These are phyloP conservation scores for Gnomoniopsis smithogilvyi DNA, from an alignment of 2,329 filamentous ascomycete genomes.

Conservation along the genomic window DNA sequence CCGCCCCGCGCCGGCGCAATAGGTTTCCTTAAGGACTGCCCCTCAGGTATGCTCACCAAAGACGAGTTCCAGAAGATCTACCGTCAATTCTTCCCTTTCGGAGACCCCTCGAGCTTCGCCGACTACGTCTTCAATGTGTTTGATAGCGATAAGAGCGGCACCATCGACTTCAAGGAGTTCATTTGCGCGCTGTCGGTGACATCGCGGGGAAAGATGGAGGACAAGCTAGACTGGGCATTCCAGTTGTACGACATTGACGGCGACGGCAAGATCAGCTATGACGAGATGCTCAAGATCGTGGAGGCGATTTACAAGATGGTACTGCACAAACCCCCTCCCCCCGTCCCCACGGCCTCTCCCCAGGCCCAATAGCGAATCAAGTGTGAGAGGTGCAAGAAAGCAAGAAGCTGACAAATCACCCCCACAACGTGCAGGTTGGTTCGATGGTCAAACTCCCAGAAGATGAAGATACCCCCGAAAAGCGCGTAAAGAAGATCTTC, in stretches of 20 bases:
- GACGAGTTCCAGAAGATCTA: constrained; percentile 99
- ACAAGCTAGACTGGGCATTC: constrained; percentile 99
- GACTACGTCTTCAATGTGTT: constrained; percentile 99
- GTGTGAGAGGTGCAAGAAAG: neutral
- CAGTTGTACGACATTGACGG: constrained; percentile 99
- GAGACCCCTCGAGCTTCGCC: constrained; percentile 94
- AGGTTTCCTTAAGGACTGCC: constrained; percentile 99
- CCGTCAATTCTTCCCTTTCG: constrained; percentile 98
- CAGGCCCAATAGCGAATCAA: neutral
- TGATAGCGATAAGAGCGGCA: constrained; percentile 93
- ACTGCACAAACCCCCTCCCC: too few species aligned
- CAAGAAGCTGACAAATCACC: neutral
- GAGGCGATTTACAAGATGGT: constrained; percentile 99
- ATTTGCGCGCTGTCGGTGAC: constrained; percentile 98
- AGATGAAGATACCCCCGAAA: constrained; percentile 98
- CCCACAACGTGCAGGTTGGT: constrained; percentile 63
- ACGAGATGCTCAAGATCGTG: constrained; percentile 98
- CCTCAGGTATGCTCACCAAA: constrained; percentile 93
- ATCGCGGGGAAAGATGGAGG: constrained; percentile 96
- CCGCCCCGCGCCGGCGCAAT: constrained; percentile 4
- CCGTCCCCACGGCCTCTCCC: too few species aligned
- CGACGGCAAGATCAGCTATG: constrained; percentile 97
- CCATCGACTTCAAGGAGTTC: constrained; percentile 99
- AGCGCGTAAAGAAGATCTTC: constrained; percentile 97
- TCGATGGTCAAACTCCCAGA: constrained; percentile 99